These are phyloP conservation scores for Ophiostoma sp. DNA, from an alignment of 2,329 filamentous ascomycete species.

Conservation along the genomic window DNA sequence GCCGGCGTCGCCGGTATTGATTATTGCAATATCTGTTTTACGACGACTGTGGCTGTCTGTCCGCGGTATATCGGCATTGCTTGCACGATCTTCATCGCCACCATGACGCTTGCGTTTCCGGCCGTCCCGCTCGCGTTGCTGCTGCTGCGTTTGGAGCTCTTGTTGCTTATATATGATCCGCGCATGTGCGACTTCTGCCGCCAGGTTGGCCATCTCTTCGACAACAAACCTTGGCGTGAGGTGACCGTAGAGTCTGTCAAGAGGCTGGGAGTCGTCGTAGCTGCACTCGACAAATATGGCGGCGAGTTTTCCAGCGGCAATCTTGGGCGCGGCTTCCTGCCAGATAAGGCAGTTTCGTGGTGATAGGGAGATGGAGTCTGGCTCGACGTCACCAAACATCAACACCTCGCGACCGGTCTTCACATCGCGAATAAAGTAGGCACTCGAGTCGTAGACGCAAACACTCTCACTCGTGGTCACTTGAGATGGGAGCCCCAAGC, in stretches of 20 bases:
- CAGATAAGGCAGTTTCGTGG: conserved; percentile 80
- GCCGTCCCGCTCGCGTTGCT: conserved; percentile 34
- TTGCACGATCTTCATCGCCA: conserved; percentile 32
- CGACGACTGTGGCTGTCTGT: conserved; percentile 24
- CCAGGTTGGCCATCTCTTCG: conserved; percentile 69
- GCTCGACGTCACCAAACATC: conserved; percentile 93
- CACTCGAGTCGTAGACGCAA: conserved; percentile 81
- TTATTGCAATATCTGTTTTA: conserved; percentile 18
- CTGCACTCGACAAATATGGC: conserved; percentile 96
- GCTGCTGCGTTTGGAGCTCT: conserved; percentile 5
- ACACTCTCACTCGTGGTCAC: conserved; percentile 41
- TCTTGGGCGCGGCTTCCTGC: conserved; percentile 81
- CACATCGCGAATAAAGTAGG: conserved; percentile 83
- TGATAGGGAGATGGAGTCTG: conserved; percentile 74
- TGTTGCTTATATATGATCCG: conserved; percentile 33
- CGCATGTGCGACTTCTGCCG: conserved; percentile 59
- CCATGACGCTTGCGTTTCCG: conserved; percentile 61
- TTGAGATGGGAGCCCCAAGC: conserved; percentile 17
- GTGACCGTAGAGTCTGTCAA: conserved; percentile 80
- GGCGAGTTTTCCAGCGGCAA: conserved; percentile 63
- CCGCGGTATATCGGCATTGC: conserved; percentile 16
- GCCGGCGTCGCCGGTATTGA: neutral
- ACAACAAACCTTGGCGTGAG: conserved; percentile 78
- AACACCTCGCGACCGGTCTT: conserved; percentile 69
- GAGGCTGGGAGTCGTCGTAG: conserved; percentile 73